A percentile compares a stretch with the other conserved stretches of the same genome.
phyloP scores from a whole-genome alignment of 208 protist genomes.

The Leishmania major region DNA sequence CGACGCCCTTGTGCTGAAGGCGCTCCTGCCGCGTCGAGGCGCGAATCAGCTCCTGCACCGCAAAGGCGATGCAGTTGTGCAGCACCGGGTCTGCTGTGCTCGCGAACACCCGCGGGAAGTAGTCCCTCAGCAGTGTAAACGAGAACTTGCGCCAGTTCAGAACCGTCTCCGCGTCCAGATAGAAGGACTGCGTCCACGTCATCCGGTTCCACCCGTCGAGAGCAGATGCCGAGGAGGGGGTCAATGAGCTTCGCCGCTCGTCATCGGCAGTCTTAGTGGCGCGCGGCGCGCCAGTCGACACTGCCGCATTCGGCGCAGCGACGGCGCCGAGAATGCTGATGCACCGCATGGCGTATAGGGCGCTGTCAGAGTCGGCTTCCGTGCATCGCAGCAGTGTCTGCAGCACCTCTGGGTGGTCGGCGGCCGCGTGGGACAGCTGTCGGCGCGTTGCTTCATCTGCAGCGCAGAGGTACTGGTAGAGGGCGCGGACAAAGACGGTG shows the following conservation, averaged over 20 bases:
- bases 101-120: conserved; percentile 73
- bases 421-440: conserved; percentile 60
- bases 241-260: neutral
- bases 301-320: conserved; percentile 16
- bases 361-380: conserved; percentile 39
- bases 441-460: conserved; percentile 38
- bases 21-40: conserved; percentile 67
- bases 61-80: conserved; percentile 86
- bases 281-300: neutral
- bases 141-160: conserved; percentile 74
- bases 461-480: conserved; percentile 65
- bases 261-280: neutral
- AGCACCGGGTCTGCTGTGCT: conserved; percentile 79
- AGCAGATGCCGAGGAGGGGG: neutral
- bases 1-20: conserved; percentile 24
- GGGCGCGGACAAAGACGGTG: conserved; percentile 69
- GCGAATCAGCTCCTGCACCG: conserved; percentile 84
- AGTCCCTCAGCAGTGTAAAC: conserved; percentile 61
- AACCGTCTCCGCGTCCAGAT: conserved; percentile 44
- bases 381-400: conserved; percentile 69
- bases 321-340: conserved; percentile 81
- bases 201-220: neutral
- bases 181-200: conserved; percentile 8
- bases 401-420: conserved; percentile 45
- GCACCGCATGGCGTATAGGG: conserved; percentile 63